Percentiles rank a stretch among this genome's conserved stretches.
Conservation (phyloP, 129 eudicot genomes). For the Arctium minus region DNA sequence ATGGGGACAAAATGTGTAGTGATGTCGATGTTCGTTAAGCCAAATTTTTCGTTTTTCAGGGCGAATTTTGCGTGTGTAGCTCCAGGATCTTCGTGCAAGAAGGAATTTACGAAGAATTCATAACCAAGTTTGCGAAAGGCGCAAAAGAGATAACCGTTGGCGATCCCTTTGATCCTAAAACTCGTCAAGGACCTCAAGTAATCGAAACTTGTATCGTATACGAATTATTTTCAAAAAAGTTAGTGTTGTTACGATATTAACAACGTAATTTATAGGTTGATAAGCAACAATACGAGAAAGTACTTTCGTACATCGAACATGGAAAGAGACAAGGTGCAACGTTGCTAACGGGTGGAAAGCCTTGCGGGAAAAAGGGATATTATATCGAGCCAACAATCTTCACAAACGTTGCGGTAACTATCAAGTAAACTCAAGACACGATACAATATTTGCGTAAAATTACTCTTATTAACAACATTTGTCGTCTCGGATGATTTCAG, state of each 20-base stretch:
- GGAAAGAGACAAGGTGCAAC: slow-evolving; percentile 89
- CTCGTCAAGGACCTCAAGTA: slow-evolving; percentile 91
- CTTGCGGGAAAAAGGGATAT: slow-evolving; percentile 52
- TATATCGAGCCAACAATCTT: slow-evolving; percentile 84
- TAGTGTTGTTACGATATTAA: not conserved
- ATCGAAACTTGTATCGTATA: not conserved
- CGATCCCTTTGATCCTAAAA: slow-evolving; percentile 84
- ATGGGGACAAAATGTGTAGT: not conserved
- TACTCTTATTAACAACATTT: not conserved
- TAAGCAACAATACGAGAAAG: slow-evolving; percentile 55
- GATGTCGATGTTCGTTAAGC: not conserved
- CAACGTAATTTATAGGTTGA: slow-evolving; percentile 36
- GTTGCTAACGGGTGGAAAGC: slow-evolving; percentile 70
- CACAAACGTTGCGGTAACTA: slow-evolving; percentile 53
- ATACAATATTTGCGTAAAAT: not conserved
- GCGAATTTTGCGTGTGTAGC: slow-evolving; percentile 78
- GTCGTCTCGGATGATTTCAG: slow-evolving; percentile 24
- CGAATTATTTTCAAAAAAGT: not conserved
- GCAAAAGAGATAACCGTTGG: slow-evolving; percentile 66
- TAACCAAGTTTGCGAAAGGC: slow-evolving; percentile 41
- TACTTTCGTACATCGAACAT: slow-evolving; percentile 67
- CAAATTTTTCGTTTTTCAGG: slow-evolving; percentile 34
- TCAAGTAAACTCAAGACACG: not conserved
- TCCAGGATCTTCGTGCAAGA: slow-evolving; percentile 84
- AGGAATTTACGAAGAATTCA: slow-evolving; percentile 69